Percentiles rank a stretch among this genome's conserved stretches.
Conservation (phyloP, 2,329 filamentous ascomycete species). For the Aspergillus puulaauensis region DNA sequence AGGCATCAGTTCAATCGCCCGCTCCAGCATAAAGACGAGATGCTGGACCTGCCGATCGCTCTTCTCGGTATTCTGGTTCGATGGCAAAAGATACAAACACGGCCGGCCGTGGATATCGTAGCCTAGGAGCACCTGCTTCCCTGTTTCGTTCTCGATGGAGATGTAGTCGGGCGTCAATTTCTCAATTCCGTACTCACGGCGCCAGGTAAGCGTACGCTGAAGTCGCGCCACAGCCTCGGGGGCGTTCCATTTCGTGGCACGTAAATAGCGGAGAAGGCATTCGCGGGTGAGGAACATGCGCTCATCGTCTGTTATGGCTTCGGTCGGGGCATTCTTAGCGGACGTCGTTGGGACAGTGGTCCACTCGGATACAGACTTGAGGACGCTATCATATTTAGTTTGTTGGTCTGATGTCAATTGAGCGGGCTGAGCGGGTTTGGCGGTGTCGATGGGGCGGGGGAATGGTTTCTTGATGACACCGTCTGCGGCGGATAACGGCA, state of each 20-base stretch:
- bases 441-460: constrained; percentile 55
- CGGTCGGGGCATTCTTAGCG: constrained; percentile 56
- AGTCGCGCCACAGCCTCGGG: constrained; percentile 76
- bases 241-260: constrained; percentile 87
- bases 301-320: constrained; percentile 74
- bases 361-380: constrained; percentile 70
- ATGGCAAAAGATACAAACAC: constrained; percentile 87
- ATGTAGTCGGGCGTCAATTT: constrained; percentile 78
- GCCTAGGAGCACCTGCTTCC: constrained; percentile 87
- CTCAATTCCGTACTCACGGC: constrained; percentile 82
- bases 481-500: constrained; percentile 39
- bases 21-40: constrained; percentile 93
- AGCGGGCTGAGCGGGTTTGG: constrained; percentile 57
- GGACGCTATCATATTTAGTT: constrained; percentile 75
- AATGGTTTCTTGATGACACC: constrained; percentile 58
- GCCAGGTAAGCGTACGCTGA: constrained; percentile 78
- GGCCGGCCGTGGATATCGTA: constrained; percentile 84
- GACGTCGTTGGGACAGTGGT: constrained; percentile 65
- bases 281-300: constrained; percentile 89
- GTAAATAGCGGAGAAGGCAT: constrained; percentile 87
- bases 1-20: constrained; percentile 82
- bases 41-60: constrained; percentile 88
- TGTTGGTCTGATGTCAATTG: constrained; percentile 74
- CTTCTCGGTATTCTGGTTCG: constrained; percentile 86
- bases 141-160: constrained; percentile 90